Conservation (phyloP, 1,284 basidiomycete genomes). For the Trichosporon faecale region DNA sequence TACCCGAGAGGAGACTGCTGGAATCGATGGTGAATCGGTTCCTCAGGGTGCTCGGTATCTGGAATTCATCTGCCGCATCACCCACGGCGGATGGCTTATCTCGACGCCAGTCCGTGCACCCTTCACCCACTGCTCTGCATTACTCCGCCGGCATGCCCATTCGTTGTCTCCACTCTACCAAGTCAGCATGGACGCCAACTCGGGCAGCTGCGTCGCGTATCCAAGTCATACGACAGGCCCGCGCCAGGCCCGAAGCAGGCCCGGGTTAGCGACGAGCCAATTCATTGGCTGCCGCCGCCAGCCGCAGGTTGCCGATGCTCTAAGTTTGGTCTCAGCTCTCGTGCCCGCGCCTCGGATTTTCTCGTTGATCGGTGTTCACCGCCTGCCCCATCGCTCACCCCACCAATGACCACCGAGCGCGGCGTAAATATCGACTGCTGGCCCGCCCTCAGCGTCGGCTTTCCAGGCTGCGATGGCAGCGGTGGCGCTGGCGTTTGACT, state of each 20-base stretch:
- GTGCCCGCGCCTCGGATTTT: background rate
- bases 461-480: background rate
- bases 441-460: background rate
- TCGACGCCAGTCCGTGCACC: background rate
- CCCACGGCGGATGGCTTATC: background rate
- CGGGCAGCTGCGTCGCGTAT: background rate
- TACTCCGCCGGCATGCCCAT: background rate
- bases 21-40: background rate
- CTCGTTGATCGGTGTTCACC: background rate
- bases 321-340: background rate
- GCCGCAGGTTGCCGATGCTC: background rate
- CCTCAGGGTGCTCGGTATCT: background rate
- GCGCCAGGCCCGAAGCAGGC: background rate
- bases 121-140: background rate
- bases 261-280: background rate
- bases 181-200: background rate
- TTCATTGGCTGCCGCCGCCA: background rate
- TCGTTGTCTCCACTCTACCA: background rate
- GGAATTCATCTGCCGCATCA: background rate
- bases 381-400: background rate
- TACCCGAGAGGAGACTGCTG: background rate
- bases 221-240: background rate
- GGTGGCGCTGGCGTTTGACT: background rate
- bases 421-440: background rate
- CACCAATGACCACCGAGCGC: background rate